Conservation (phyloP, 2,329 filamentous ascomycete genomes). For the Huntiella savannae region DNA sequence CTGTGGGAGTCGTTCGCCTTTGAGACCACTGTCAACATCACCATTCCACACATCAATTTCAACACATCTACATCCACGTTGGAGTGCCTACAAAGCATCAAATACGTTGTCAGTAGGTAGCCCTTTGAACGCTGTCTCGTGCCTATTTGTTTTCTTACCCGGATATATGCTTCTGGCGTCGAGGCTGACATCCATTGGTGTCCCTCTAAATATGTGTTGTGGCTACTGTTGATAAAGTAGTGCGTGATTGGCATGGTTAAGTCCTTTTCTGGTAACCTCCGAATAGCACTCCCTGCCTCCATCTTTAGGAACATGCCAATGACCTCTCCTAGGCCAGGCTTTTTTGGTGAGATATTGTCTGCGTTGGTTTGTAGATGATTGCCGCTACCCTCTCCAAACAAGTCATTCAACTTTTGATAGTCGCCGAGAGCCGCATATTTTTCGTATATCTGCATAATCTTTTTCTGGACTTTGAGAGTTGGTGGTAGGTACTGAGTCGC, state of each 20-base stretch:
- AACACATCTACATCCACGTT: conserved; percentile 67
- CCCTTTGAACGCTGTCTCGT: neutral
- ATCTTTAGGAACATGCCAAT: conserved; percentile 7
- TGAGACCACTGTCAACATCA: conserved; percentile 27
- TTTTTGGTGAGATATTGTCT: neutral
- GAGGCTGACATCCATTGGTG: conserved; percentile 68
- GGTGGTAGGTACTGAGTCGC: conserved; percentile 4
- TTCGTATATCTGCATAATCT: conserved; percentile 5
- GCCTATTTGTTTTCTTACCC: conserved; percentile 28
- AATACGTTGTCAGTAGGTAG: neutral
- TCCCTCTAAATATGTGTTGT: conserved; percentile 82
- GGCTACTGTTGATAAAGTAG: conserved; percentile 87
- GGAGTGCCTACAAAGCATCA: conserved; percentile 36
- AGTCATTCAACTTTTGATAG: neutral
- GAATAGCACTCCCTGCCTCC: conserved; percentile 20
- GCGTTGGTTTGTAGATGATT: neutral
- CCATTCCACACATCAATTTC: conserved; percentile 95
- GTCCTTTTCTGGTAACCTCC: conserved; percentile 30
- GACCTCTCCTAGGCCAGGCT: neutral
- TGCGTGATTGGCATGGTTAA: conserved; percentile 54
- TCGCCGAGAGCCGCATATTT: neutral
- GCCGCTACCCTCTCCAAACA: neutral
- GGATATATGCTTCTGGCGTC: conserved; percentile 59
- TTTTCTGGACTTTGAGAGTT: conserved; percentile 6
- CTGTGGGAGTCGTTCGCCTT: conserved; percentile 27